Conservation (phyloP, 495 filamentous ascomycete genomes). For the Lophiotrema nucula region DNA sequence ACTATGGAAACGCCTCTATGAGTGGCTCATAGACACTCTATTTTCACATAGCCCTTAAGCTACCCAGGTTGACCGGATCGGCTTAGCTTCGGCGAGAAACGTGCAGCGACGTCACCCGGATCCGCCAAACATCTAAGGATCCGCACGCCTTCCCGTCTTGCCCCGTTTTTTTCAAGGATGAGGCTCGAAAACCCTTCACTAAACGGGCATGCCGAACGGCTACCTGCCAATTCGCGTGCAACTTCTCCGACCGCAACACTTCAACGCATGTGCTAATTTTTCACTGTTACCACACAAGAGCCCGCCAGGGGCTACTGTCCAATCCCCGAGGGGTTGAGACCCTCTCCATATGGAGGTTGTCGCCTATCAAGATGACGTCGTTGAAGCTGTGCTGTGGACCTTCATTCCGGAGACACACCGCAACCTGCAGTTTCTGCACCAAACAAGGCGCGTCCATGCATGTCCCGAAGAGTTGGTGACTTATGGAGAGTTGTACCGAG, state of each 20-base stretch:
- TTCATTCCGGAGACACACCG: background rate
- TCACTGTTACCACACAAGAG: too few species aligned
- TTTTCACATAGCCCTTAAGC: too few species aligned
- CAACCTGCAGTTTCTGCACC: conserved; percentile 21
- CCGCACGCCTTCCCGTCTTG: conserved; percentile 6
- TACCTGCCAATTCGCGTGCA: conserved; percentile 8
- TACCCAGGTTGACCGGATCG: too few species aligned
- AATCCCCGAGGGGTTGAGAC: conserved; percentile 1
- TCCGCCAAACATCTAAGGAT: conserved; percentile 10
- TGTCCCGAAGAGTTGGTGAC: background rate
- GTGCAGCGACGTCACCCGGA: conserved; percentile 20
- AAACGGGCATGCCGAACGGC: conserved; percentile 23
- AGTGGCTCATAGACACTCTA: too few species aligned
- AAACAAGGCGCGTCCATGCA: too few species aligned
- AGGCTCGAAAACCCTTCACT: conserved; percentile 3
- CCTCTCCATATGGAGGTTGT: background rate
- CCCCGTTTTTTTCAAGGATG: conserved; percentile 17
- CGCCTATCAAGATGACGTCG: conserved; percentile 19
- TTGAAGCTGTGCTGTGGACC: conserved; percentile 6
- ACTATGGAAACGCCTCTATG: background rate
- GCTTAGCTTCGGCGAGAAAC: conserved; percentile 15
- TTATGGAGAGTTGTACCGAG: background rate
- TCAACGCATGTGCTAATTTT: conserved; percentile 14
- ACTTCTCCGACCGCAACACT: conserved; percentile 12
- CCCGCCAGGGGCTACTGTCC: conserved; percentile 9